Evolutionary conservation across 345 rosid genomes (phyloP).

Genomic region (Citrus sp.): DNA sequence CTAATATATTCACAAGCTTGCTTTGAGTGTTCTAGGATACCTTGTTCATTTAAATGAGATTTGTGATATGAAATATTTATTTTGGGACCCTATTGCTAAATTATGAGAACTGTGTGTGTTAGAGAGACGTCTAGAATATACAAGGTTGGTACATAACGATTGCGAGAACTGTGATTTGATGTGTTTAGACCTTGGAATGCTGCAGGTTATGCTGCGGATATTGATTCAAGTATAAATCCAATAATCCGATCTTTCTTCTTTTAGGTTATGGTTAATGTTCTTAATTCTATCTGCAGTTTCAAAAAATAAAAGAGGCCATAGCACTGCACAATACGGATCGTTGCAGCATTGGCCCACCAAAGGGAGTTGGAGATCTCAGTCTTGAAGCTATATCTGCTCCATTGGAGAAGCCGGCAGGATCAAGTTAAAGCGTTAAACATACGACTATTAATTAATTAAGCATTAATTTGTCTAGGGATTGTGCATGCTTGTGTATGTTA

Average conservation of each 20-base stretch:
- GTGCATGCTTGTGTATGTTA: not conserved
- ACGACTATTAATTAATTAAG: slow-evolving; percentile 5
- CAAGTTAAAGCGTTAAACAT: slow-evolving; percentile 21
- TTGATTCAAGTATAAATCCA: not conserved
- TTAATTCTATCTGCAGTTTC: slow-evolving; percentile 54
- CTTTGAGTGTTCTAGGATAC: not conserved
- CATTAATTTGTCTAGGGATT: slow-evolving; percentile 8
- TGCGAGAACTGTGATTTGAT: not conserved
- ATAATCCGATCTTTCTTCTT: not conserved
- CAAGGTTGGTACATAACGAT: not conserved
- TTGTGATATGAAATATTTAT: not conserved
- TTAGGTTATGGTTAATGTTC: not conserved
- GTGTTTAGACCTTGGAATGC: not conserved
- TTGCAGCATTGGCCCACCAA: slow-evolving; percentile 56
- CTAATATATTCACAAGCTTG: not conserved
- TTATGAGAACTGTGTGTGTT: not conserved
- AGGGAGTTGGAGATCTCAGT: slow-evolving; percentile 52
- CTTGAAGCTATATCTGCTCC: slow-evolving; percentile 46
- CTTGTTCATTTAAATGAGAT: not conserved
- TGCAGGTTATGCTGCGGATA: not conserved
- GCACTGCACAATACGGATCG: slow-evolving; percentile 56
- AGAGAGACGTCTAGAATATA: not conserved
- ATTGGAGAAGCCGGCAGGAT: slow-evolving; percentile 37
- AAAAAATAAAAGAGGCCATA: slow-evolving; percentile 83
- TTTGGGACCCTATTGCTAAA: not conserved